Conservation (phyloP, 78 protist species). For the Protostelium mycophagum region DNA sequence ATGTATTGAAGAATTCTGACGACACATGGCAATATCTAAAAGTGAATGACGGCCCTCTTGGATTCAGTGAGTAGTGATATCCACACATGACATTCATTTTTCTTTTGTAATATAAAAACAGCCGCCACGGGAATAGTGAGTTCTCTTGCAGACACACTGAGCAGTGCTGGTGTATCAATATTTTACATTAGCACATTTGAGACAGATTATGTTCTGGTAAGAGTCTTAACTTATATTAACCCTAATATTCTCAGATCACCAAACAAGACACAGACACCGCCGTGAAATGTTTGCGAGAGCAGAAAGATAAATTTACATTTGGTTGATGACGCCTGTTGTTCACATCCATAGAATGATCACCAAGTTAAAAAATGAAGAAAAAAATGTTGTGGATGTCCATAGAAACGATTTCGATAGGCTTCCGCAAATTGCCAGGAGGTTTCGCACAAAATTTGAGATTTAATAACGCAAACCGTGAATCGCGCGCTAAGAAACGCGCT, state of each 20-base stretch:
- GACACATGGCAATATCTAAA: not conserved
- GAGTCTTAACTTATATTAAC: not conserved
- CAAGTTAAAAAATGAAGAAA: too few species aligned
- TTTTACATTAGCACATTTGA: not conserved
- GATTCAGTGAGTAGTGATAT: not conserved
- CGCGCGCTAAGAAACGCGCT: too few species aligned
- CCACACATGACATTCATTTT: not conserved
- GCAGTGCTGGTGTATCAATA: not conserved
- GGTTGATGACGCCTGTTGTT: too few species aligned
- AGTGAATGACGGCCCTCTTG: not conserved
- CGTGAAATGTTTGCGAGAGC: not conserved
- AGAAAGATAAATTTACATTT: not conserved
- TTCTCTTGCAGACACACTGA: not conserved
- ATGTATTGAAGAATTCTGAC: not conserved
- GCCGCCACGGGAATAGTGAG: not conserved
- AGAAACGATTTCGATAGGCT: too few species aligned
- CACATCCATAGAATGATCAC: too few species aligned
- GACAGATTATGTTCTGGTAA: not conserved
- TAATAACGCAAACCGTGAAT: too few species aligned
- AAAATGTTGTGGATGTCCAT: too few species aligned
- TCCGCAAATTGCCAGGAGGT: too few species aligned
- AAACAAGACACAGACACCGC: not conserved
- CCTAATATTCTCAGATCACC: not conserved
- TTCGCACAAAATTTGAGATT: too few species aligned
- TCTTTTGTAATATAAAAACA: too few species aligned